phyloP scores from a whole-genome alignment of 2,329 filamentous ascomycete genomes.

The Colletotrichum sp. region DNA sequence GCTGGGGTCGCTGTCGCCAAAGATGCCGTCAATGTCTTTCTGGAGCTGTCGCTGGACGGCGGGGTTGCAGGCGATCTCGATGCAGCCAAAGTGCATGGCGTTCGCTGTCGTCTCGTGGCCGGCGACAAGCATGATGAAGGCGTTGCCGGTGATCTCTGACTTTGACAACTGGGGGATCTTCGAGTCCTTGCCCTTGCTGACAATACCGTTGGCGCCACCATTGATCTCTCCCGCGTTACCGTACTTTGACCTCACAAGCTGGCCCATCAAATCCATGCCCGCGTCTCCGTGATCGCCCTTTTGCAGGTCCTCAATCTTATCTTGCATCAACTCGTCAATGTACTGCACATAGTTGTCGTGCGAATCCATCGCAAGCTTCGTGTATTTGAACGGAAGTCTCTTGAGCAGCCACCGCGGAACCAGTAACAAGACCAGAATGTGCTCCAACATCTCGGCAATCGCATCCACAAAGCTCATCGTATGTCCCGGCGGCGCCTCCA shows the following conservation, averaged over 20 bases:
- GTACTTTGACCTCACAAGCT: constrained; percentile 51
- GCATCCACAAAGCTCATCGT: constrained; percentile 71
- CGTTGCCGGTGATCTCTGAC: constrained; percentile 75
- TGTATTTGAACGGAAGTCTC: constrained; percentile 53
- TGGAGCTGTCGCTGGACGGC: constrained; percentile 70
- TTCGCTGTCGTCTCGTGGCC: constrained; percentile 85
- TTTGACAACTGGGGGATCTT: constrained; percentile 53
- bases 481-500: constrained; percentile 55
- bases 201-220: constrained; percentile 10
- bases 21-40: constrained; percentile 69
- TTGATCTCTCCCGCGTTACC: constrained; percentile 25
- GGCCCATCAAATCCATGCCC: constrained; percentile 59
- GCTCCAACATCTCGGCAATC: constrained; percentile 65
- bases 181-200: constrained; percentile 15
- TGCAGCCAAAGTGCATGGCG: constrained; percentile 72
- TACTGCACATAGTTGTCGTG: constrained; percentile 71
- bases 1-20: constrained; percentile 61
- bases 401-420: constrained; percentile 61
- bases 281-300: constrained; percentile 42
- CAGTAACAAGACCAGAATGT: constrained; percentile 67
- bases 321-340: constrained; percentile 70
- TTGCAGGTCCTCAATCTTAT: constrained; percentile 55
- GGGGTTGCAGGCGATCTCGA: constrained; percentile 71
- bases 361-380: constrained; percentile 58
- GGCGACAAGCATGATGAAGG: constrained; percentile 72